Base-by-base conservation (phyloP, 371 early-diverging fungal genomes). In the Mortierella sp. region DNA sequence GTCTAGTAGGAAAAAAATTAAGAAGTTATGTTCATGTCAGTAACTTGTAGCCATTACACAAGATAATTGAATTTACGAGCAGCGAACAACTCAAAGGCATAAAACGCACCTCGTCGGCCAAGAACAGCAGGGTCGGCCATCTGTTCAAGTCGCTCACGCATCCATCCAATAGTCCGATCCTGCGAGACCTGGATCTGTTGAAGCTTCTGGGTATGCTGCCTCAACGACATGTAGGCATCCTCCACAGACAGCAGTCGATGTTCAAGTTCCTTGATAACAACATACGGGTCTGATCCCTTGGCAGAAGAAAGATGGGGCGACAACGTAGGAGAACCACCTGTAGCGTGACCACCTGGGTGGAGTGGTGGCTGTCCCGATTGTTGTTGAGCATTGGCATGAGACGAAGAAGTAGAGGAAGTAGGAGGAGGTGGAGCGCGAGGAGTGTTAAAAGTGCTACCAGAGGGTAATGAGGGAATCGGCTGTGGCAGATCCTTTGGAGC, bases 81-180 rank as follows among this genome's bases (percentile, higher is more conserved):
- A 45, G 45, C 24, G n/a, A 7, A 47, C 47, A 31, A 47, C n/a
- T 47, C 13, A 29, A 40, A 43, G 5, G 26, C 1, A 22, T 50
- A 19, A 5, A 2, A 29, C 40, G 22, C 75, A 79, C 79, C 75
- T 74, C 76, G 75, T 3, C 41, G 71, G 1, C 53, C 45, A 29
- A 43, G 75, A 6, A 39, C 61, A 9, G 55, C 29, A 24, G 16
- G 44, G 14, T 79, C 79, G 10, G 76, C 55, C 50, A 80, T 64
- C 9, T 73, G 73, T 39, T 80, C 80, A 16, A 80, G 40, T 37
- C 76, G 73, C n/a, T 76, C 80, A n/a, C 80, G 77, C 80, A 80
- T 76, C 80, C 80, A 80, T 6, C 41, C 71, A 44, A 80, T 76
- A 22, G 77, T 76, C 22, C 66, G 69, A 24, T 76, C 76, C 50